These are phyloP conservation scores for Hyphodiscus sp. DNA, from an alignment of 2,329 filamentous ascomycete species.

Conservation along the genomic window DNA sequence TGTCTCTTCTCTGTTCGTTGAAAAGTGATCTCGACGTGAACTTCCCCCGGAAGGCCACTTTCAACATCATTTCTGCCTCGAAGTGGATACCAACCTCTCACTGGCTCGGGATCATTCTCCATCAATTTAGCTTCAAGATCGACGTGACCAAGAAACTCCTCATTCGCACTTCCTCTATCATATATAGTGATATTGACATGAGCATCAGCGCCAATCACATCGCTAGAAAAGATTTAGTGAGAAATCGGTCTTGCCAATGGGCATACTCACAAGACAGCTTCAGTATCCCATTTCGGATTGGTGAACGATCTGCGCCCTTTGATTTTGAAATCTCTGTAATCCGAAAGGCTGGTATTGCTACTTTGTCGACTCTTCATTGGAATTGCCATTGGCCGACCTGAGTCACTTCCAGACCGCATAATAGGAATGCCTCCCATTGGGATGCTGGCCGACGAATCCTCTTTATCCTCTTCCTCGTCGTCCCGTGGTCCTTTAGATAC, in stretches of 20 bases:
- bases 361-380: slow-evolving; percentile 96
- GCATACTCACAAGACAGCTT: slow-evolving; percentile 79
- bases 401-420: slow-evolving; percentile 70
- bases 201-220: slow-evolving; percentile 87
- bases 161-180: slow-evolving; percentile 70
- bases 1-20: slow-evolving; percentile 84
- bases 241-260: background rate
- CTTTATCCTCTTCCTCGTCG: slow-evolving; percentile 53
- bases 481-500: slow-evolving; percentile 79
- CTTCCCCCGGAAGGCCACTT: slow-evolving; percentile 71
- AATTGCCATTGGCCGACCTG: slow-evolving; percentile 78
- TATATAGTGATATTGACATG: slow-evolving; percentile 92
- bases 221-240: slow-evolving; percentile 46
- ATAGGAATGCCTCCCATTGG: slow-evolving; percentile 55
- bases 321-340: slow-evolving; percentile 49
- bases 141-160: slow-evolving; percentile 88
- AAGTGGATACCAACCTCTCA: slow-evolving; percentile 81
- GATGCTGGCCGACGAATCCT: slow-evolving; percentile 47
- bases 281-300: slow-evolving; percentile 91
- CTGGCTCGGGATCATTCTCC: slow-evolving; percentile 59
- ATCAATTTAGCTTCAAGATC: slow-evolving; percentile 66
- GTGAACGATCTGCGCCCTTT: slow-evolving; percentile 60
- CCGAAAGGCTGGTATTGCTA: slow-evolving; percentile 81
- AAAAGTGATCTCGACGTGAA: slow-evolving; percentile 80
- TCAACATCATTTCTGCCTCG: slow-evolving; percentile 72